A percentile compares a stretch with the other conserved stretches of the same genome.
Conservation (phyloP, 768 basidiomycete genomes). For the Holtermannia corniformis region DNA sequence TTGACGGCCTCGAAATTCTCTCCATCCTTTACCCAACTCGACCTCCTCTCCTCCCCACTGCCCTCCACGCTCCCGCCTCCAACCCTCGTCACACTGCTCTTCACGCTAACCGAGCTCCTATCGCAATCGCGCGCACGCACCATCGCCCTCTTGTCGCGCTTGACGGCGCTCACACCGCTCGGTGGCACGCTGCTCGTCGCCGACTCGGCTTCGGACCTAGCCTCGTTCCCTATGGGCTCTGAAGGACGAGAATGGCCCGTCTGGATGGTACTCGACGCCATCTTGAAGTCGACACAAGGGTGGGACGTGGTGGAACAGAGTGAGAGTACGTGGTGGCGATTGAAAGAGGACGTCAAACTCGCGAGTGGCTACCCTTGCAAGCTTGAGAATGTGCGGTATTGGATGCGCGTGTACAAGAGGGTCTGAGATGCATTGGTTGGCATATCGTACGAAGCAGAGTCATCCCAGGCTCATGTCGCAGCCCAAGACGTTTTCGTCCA, state of each 20-base stretch:
- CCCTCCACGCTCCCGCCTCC: slow-evolving; percentile 7
- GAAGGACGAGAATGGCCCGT: slow-evolving; percentile 33
- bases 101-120: slow-evolving; percentile 39
- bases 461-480: too few species aligned
- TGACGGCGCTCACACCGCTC: slow-evolving; percentile 14
- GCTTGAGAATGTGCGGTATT: slow-evolving; percentile 40
- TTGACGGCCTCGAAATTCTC: neutral
- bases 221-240: slow-evolving; percentile 23
- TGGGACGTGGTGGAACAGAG: slow-evolving; percentile 29
- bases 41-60: slow-evolving; percentile 6
- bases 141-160: slow-evolving; percentile 14
- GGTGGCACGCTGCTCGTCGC: slow-evolving; percentile 32
- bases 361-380: slow-evolving; percentile 33
- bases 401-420: slow-evolving; percentile 35
- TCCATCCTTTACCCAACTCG: neutral
- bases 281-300: slow-evolving; percentile 2
- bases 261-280: slow-evolving; percentile 26
- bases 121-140: slow-evolving; percentile 33
- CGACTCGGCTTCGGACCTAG: slow-evolving; percentile 33
- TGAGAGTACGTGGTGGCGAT: slow-evolving; percentile 35
- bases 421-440: slow-evolving; percentile 6
- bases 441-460: too few species aligned
- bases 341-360: slow-evolving; percentile 18
- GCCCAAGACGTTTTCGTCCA: too few species aligned
- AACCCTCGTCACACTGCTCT: slow-evolving; percentile 34